Evolutionary conservation across 768 basidiomycete species (phyloP), one percentile per base, ranked within the genome.

Genomic region (Trametes cubensis): DNA sequence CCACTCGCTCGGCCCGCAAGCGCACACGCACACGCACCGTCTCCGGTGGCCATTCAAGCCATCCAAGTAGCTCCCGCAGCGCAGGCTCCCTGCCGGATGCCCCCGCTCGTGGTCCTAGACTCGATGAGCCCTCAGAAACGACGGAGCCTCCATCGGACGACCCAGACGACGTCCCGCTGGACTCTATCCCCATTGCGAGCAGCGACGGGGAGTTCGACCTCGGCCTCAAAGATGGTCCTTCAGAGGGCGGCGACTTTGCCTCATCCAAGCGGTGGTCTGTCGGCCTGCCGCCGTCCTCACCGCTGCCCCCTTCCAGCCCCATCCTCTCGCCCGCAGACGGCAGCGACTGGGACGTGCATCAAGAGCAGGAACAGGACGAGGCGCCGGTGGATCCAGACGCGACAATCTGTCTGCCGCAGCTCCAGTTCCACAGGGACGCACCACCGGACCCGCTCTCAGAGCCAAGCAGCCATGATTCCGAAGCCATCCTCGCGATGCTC

Each of bases 111-210:
- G 39, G 45, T 0, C 47, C 50, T 15, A 57, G 25, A 6, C 21
- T 14, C 6, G 42, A 25, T 13, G 57, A 40, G 17, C 26, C 56
- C 11, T 38, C 44, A 14, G 48, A 49, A 17, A 2, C 26, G 48
- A 13, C 51, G n/a, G 42, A 45, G 40, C 28, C 44, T 23, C 38
- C 40, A 18, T 41, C 42, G 2, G 63, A 47, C 52, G 57, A 59
- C 40, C 17, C 17, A 18, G 51, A 42, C 26, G 76, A 70, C 40
- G 53, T 75, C 38, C 79, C 82, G 3, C 74, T 80, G 18, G 79
- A 75, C 59, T 82, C 82, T 2, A 69, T 81, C 38, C 80, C 81
- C 2, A 72, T 78, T 20, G 78, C 79, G 30, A 81, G 81, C 65
- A 83, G 80, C 66, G 81, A 84, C 54, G 70, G 74, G 10, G 82